Percentiles rank a stretch among this genome's conserved stretches.
Evolutionary conservation across 2,329 filamentous ascomycete genomes (phyloP).

Genomic region (Fusarium buxicola): DNA sequence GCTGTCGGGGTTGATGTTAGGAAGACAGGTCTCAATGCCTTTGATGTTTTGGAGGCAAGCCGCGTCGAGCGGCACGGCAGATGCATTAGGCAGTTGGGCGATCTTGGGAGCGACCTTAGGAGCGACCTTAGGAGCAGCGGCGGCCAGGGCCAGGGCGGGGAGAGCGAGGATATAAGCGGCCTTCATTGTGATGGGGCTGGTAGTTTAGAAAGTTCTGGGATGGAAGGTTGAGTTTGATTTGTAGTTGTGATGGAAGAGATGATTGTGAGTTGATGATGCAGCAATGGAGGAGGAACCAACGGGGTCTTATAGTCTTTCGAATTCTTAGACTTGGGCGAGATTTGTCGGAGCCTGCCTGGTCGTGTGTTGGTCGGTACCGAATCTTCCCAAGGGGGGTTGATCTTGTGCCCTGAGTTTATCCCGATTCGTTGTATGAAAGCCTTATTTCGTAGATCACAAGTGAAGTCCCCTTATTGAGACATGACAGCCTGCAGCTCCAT

Average conservation of each 20-base stretch:
- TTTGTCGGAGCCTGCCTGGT: accelerated
- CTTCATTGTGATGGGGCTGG: conserved; percentile 17
- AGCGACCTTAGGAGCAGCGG: conserved; percentile 7
- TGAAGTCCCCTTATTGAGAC: background rate
- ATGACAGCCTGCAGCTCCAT: background rate
- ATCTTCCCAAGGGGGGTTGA: accelerated
- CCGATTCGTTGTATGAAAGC: background rate
- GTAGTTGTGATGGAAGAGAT: background rate
- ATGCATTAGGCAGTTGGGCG: too few relatives aligned
- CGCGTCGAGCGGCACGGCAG: too few relatives aligned
- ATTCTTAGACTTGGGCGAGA: accelerated
- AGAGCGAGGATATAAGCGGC: conserved; percentile 11
- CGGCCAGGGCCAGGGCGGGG: conserved; percentile 18
- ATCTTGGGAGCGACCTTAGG: background rate
- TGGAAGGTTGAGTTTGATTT: background rate
- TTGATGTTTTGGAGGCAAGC: too few relatives aligned
- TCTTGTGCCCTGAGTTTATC: background rate
- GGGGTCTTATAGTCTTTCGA: conserved; percentile 3
- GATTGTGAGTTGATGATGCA: conserved; percentile 14
- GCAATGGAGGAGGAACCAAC: accelerated
- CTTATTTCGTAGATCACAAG: background rate
- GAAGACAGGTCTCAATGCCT: too few relatives aligned
- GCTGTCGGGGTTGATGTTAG: background rate
- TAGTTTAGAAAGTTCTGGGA: background rate
- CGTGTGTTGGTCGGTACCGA: accelerated